Conservation (phyloP, 176 grass and related monocot species). For the Lolium perenne region DNA sequence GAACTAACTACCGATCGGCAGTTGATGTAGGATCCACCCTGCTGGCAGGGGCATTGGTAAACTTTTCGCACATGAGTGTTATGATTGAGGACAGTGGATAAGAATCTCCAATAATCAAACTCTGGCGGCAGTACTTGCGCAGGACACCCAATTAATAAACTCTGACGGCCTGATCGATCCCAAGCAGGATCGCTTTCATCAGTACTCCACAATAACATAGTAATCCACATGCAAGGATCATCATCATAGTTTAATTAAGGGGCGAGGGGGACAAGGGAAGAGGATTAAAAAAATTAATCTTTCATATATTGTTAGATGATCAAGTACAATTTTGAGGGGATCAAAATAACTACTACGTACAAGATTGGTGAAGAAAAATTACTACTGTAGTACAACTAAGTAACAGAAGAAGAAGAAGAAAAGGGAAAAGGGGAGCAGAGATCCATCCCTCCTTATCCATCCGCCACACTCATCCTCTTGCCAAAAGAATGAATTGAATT, state of each 20-base stretch:
- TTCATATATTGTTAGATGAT: conserved; percentile 47
- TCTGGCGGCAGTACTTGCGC: conserved; percentile 34
- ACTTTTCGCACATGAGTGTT: conserved; percentile 53
- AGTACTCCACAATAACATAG: conserved; percentile 13
- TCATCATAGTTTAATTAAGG: conserved; percentile 36
- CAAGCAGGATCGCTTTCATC: conserved; percentile 37
- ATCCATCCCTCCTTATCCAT: conserved; percentile 55
- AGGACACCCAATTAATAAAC: conserved; percentile 43
- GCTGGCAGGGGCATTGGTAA: conserved; percentile 20
- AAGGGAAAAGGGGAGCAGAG: conserved; percentile 41
- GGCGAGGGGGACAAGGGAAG: not conserved
- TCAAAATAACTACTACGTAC: conserved; percentile 41
- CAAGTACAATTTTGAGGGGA: conserved; percentile 56
- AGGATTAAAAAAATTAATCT: conserved; percentile 18
- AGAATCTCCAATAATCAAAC: conserved; percentile 55
- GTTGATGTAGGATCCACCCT: conserved; percentile 32
- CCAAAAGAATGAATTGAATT: conserved; percentile 72
- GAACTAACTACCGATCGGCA: not conserved
- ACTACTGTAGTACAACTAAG: conserved; percentile 44
- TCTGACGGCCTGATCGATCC: conserved; percentile 44
- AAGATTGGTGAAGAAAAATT: conserved; percentile 49
- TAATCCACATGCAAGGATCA: conserved; percentile 35
- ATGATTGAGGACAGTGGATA: conserved; percentile 58
- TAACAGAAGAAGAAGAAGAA: conserved; percentile 17
- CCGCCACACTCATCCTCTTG: conserved; percentile 49